Base-by-base conservation (phyloP, 169 alveolate species). In the Plasmodium gallinaceum region DNA sequence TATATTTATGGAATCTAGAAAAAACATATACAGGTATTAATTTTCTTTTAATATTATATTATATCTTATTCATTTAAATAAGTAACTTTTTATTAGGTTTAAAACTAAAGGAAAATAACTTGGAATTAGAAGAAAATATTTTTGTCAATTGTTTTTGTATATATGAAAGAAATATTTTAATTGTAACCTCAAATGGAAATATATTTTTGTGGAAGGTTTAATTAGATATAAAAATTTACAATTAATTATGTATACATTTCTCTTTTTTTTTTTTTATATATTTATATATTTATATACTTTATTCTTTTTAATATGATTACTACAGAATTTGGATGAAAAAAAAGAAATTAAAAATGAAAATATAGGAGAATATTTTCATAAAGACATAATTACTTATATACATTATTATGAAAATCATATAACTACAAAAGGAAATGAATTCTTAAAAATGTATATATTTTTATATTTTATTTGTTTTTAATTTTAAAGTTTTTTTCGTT, bases 1-100 rank as follows among this genome's bases (percentile, higher is more conserved):
- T 78, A 9, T 65, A 51, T 42, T 32, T 78, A 16, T 78, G 89
- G 89, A 78, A 78, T 57, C 42, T 78, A 52, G 89, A 78, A 46
- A 18, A 24, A 12, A 78, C 89, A 24, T 78, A 78, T 42, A 78
- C 89, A 54, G 89, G 89, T 76, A 62, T 20, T 5, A 61, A 48
- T 14, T 14, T 10, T 10, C 16, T 48, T 48, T 10, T 48, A 2
- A 14, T 14, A 48, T 48, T 51, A 32, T 32, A 32, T 32, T 32
- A 4, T 32, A 32, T 4, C 1, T 32, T 32, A 4, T 32, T 32
- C 4, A 32, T 32, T 1, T 4, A 32, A 32, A 32, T 32, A 32
- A 32, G 39, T 32, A 2, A 32, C 12, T 10, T n/a, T 22, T 78
- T 16, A 16, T 12, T n/a, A 78, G 89, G 89, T 7, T 60, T 78